phyloP scores from a whole-genome alignment of 2,329 filamentous ascomycete genomes.

The Nemania sp. region DNA sequence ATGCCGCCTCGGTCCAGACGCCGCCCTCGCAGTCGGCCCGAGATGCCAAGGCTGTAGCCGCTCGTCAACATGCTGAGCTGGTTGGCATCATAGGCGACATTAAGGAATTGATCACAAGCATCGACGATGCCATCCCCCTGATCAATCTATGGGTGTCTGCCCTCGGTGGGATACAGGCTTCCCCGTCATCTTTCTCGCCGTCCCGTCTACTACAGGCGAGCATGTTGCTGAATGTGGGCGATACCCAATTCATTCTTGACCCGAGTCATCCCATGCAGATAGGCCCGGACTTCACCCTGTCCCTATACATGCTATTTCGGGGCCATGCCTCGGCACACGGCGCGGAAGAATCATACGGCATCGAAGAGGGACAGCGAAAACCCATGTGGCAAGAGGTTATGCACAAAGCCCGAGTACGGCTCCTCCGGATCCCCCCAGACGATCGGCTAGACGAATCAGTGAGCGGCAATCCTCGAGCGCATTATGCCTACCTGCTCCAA shows the following conservation, averaged over 20 bases:
- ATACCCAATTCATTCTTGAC: slow-evolving; percentile 75
- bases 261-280: slow-evolving; percentile 73
- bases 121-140: slow-evolving; percentile 88
- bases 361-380: slow-evolving; percentile 60
- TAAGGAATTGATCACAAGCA: slow-evolving; percentile 71
- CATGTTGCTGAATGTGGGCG: slow-evolving; percentile 83
- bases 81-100: slow-evolving; percentile 74
- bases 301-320: slow-evolving; percentile 92
- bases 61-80: slow-evolving; percentile 66
- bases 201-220: slow-evolving; percentile 91
- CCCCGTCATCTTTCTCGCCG: slow-evolving; percentile 83
- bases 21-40: slow-evolving; percentile 46
- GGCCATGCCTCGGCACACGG: slow-evolving; percentile 66
- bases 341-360: slow-evolving; percentile 48
- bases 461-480: slow-evolving; percentile 41
- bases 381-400: slow-evolving; percentile 95
- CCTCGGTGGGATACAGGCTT: slow-evolving; percentile 81
- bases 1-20: slow-evolving; percentile 68
- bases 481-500: slow-evolving; percentile 77
- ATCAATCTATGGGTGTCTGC: slow-evolving; percentile 94
- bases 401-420: slow-evolving; percentile 84
- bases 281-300: slow-evolving; percentile 82
- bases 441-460: slow-evolving; percentile 13
- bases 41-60: slow-evolving; percentile 53
- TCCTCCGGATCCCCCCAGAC: slow-evolving; percentile 66